A percentile compares a stretch with the other conserved stretches of the same genome.
Conservation (phyloP, 1,139 yeast genomes). For the Candida sp. region DNA sequence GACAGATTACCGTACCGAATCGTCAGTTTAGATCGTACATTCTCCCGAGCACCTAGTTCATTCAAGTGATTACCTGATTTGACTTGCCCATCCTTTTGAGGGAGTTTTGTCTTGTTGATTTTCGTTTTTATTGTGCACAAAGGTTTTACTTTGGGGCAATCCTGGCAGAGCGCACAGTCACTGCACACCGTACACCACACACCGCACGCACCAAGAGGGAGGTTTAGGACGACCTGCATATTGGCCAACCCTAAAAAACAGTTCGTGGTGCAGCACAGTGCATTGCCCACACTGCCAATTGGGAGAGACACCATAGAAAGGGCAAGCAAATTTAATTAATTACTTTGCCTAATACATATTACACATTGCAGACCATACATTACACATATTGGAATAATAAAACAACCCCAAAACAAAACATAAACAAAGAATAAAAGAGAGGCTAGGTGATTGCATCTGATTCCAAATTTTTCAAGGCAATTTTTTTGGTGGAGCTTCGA, state of each 20-base stretch:
- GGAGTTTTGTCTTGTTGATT: not conserved
- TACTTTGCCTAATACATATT: constrained; percentile 1
- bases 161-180: too few species aligned
- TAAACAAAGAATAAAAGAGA: not conserved
- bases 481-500: too few species aligned
- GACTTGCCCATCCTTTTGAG: not conserved
- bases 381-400: not conserved
- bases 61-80: too few species aligned
- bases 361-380: not conserved
- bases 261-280: not conserved
- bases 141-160: too few species aligned
- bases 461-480: too few species aligned
- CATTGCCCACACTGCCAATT: not conserved
- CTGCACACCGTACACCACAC: too few species aligned
- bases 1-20: not conserved
- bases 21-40: not conserved
- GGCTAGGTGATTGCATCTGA: too few species aligned
- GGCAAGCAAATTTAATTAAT: not conserved
- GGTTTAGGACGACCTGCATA: not conserved
- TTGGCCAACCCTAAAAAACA: not conserved
- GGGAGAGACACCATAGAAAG: not conserved
- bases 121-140: not conserved
- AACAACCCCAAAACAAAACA: not conserved
- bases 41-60: not conserved
- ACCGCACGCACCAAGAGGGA: too few species aligned